phyloP scores from a whole-genome alignment of 2,329 filamentous ascomycete species.

The Ophiostoma montium region DNA sequence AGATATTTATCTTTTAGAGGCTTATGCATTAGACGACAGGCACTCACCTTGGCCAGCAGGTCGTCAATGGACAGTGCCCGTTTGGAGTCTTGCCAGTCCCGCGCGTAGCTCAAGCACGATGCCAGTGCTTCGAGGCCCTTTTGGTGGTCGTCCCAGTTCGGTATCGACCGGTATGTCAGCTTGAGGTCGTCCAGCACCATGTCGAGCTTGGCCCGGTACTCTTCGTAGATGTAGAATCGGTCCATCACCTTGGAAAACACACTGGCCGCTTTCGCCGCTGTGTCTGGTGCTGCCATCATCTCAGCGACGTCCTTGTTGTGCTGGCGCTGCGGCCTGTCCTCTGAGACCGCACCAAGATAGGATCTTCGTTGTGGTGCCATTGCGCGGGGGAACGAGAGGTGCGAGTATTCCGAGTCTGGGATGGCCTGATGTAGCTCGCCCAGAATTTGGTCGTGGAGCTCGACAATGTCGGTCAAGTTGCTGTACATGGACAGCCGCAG shows the following conservation, averaged over 20 bases:
- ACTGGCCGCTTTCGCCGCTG: conserved; percentile 46
- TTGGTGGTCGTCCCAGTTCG: conserved; percentile 67
- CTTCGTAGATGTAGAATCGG: conserved; percentile 75
- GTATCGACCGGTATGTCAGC: conserved; percentile 50
- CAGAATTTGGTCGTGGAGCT: conserved; percentile 71
- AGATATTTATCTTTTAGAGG: too few species aligned
- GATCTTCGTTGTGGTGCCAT: conserved; percentile 23
- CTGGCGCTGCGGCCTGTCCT: conserved; percentile 24
- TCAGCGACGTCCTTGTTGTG: conserved; percentile 25
- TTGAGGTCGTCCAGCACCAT: conserved; percentile 68
- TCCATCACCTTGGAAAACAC: conserved; percentile 56
- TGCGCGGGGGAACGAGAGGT: conserved; percentile 25
- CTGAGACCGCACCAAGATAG: conserved; percentile 32
- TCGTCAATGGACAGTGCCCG: conserved; percentile 75
- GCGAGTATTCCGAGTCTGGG: conserved; percentile 49
- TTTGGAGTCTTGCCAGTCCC: conserved; percentile 46
- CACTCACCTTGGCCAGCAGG: conserved; percentile 68
- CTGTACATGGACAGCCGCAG: conserved; percentile 61
- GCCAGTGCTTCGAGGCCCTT: conserved; percentile 74
- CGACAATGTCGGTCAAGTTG: conserved; percentile 66
- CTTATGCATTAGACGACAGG: too few species aligned
- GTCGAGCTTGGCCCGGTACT: conserved; percentile 84
- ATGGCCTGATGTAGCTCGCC: conserved; percentile 57
- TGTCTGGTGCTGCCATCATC: conserved; percentile 42
- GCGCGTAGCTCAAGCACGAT: conserved; percentile 57